A percentile compares a stretch with the other conserved stretches of the same genome.
These are phyloP conservation scores for Leccinum ponderosum DNA, from an alignment of 1,284 basidiomycete species.

Conservation along the genomic window DNA sequence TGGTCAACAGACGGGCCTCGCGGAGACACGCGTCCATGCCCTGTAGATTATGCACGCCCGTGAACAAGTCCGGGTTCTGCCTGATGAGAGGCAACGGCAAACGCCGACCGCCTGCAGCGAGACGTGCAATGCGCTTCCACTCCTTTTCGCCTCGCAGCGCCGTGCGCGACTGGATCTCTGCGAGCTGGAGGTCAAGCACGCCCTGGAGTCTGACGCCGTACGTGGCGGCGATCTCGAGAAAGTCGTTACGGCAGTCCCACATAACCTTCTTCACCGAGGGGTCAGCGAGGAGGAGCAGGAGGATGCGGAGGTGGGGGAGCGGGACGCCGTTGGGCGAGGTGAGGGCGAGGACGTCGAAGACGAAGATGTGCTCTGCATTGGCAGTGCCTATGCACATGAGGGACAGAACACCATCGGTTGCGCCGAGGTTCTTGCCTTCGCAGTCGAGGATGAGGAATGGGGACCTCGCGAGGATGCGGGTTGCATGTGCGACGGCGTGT, in stretches of 20 bases:
- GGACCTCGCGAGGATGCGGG: constrained; percentile 22
- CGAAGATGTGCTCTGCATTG: constrained; percentile 39
- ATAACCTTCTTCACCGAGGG: constrained; percentile 40
- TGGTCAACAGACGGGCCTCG: constrained; percentile 18
- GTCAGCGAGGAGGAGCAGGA: constrained; percentile 30
- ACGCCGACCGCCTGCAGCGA: constrained; percentile 29
- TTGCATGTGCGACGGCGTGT: constrained; percentile 16
- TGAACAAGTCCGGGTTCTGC: constrained; percentile 29
- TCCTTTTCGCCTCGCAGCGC: constrained; percentile 36
- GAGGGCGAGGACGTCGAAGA: constrained; percentile 42
- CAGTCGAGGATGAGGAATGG: constrained; percentile 36
- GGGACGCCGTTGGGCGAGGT: constrained; percentile 12
- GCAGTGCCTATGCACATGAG: constrained; percentile 44
- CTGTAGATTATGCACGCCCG: constrained; percentile 33
- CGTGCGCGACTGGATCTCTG: constrained; percentile 37
- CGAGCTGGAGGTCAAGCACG: constrained; percentile 46
- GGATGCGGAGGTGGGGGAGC: constrained; percentile 19
- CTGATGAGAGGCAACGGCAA: constrained; percentile 28
- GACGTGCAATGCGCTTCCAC: constrained; percentile 26
- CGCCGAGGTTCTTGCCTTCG: constrained; percentile 42
- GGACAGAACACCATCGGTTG: constrained; percentile 38
- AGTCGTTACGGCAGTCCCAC: constrained; percentile 49
- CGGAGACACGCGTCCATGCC: constrained; percentile 31
- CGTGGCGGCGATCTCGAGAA: constrained; percentile 35
- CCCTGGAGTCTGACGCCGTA: constrained; percentile 35